Conservation (phyloP, 192 early-diverging fungal genomes). For the Gamsiella multidivaricata region DNA sequence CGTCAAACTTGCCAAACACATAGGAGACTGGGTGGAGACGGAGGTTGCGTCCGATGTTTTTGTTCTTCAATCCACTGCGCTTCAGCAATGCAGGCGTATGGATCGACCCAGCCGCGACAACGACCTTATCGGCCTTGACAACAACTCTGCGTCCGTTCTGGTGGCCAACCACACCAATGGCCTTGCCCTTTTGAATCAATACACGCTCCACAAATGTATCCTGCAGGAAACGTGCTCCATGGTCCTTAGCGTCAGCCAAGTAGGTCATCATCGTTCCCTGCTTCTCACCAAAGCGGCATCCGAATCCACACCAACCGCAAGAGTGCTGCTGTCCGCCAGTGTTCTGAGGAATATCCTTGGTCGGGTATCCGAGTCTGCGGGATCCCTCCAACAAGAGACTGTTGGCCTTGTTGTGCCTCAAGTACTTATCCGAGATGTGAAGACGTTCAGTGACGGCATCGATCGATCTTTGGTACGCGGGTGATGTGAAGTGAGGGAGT, state of each 20-base stretch:
- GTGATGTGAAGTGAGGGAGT: conserved; percentile 68
- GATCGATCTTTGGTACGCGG: conserved; percentile 58
- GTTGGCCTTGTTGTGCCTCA: conserved; percentile 76
- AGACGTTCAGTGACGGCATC: conserved; percentile 68
- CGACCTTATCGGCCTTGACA: conserved; percentile 66
- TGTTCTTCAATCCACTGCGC: conserved; percentile 75
- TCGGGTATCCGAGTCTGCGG: conserved; percentile 68
- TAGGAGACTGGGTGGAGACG: conserved; percentile 69
- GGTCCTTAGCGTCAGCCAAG: conserved; percentile 72
- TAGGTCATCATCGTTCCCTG: conserved; percentile 74
- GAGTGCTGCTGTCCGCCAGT: conserved; percentile 60
- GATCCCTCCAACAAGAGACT: conserved; percentile 74
- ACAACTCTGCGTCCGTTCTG: conserved; percentile 47
- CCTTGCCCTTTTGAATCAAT: conserved; percentile 63
- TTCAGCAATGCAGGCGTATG: conserved; percentile 72
- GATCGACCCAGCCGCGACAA: conserved; percentile 72
- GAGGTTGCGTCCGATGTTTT: conserved; percentile 75
- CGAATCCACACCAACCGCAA: conserved; percentile 75
- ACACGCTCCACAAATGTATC: conserved; percentile 67
- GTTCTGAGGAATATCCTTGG: conserved; percentile 75
- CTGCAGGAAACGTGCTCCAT: conserved; percentile 72
- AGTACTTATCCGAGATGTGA: conserved; percentile 61
- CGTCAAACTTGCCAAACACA: conserved; percentile 74
- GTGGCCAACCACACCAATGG: conserved; percentile 65
- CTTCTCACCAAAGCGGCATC: conserved; percentile 79